A percentile compares a stretch with the other conserved stretches of the same genome.
These are phyloP conservation scores for Fusarium multiceps DNA, from an alignment of 2,329 filamentous ascomycete species.

Conservation along the genomic window DNA sequence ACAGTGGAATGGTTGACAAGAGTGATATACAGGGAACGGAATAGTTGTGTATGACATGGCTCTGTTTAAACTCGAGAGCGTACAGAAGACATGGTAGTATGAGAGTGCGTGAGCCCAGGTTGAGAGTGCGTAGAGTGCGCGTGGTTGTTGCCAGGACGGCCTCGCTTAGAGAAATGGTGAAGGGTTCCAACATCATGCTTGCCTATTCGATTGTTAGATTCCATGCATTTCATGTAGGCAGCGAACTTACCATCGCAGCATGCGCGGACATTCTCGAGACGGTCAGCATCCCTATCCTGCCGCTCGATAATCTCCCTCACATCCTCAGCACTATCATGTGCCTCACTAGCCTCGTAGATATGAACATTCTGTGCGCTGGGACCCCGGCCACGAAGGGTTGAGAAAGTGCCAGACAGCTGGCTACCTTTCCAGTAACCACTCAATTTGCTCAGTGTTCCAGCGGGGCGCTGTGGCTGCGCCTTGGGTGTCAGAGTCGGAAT, in stretches of 20 bases:
- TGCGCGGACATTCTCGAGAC: constrained; percentile 92
- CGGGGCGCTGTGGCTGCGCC: constrained; percentile 51
- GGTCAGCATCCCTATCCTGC: constrained; percentile 79
- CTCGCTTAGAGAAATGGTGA: constrained; percentile 59
- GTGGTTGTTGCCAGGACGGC: constrained; percentile 53
- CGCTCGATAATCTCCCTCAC: constrained; percentile 81
- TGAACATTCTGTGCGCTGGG: constrained; percentile 57
- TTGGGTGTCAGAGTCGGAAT: constrained; percentile 68
- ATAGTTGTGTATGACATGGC: constrained; percentile 9
- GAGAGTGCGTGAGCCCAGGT: constrained; percentile 51
- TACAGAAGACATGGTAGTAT: constrained; percentile 52
- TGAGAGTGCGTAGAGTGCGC: constrained; percentile 51
- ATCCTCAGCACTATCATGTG: constrained; percentile 85
- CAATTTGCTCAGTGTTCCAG: constrained; percentile 66
- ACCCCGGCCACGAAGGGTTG: constrained; percentile 65
- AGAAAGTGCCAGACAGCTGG: constrained; percentile 62
- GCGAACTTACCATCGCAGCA: constrained; percentile 89
- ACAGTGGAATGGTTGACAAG: constrained; percentile 15
- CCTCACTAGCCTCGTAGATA: constrained; percentile 71
- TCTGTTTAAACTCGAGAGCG: constrained; percentile 51
- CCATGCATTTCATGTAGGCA: neutral
- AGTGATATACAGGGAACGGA: constrained; percentile 8
- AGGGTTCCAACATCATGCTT: constrained; percentile 79
- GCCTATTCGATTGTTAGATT: constrained; percentile 57
- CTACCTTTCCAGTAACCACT: constrained; percentile 69